Conservation (phyloP, 106 monocot genomes). For the Platanthera zijinensis region DNA sequence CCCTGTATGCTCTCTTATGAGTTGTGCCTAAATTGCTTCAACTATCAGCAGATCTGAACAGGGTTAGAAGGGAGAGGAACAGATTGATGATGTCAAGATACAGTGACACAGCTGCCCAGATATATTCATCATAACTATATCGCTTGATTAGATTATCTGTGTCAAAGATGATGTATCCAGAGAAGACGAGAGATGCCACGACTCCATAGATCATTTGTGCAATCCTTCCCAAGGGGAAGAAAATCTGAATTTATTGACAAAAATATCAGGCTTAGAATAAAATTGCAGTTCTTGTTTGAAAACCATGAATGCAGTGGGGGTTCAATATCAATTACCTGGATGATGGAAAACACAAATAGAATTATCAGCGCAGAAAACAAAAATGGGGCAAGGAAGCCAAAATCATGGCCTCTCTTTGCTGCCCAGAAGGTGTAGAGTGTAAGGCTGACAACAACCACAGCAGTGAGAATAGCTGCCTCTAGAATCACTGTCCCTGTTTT, state of each 20-base stretch:
- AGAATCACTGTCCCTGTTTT: slow-evolving; percentile 36
- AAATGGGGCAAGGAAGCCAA: slow-evolving; percentile 40
- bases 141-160: slow-evolving; percentile 54
- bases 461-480: slow-evolving; percentile 30
- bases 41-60: slow-evolving; percentile 12
- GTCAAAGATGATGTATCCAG: slow-evolving; percentile 21
- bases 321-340: slow-evolving; percentile 21
- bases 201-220: slow-evolving; percentile 18
- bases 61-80: slow-evolving; percentile 17
- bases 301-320: background rate
- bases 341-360: slow-evolving; percentile 24
- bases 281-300: background rate
- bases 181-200: slow-evolving; percentile 17
- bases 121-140: slow-evolving; percentile 37
- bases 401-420: slow-evolving; percentile 35
- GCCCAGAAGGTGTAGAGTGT: slow-evolving; percentile 39
- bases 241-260: slow-evolving; percentile 3
- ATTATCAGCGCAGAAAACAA: slow-evolving; percentile 24
- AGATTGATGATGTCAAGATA: slow-evolving; percentile 34
- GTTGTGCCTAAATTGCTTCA: background rate
- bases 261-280: background rate
- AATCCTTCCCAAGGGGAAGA: slow-evolving; percentile 24
- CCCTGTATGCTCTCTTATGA: background rate
- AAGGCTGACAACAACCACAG: slow-evolving; percentile 34
- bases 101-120: slow-evolving; percentile 21